Evolutionary conservation across 2,329 filamentous ascomycete species (phyloP).

Genomic region (Hypoxylon sp.): DNA sequence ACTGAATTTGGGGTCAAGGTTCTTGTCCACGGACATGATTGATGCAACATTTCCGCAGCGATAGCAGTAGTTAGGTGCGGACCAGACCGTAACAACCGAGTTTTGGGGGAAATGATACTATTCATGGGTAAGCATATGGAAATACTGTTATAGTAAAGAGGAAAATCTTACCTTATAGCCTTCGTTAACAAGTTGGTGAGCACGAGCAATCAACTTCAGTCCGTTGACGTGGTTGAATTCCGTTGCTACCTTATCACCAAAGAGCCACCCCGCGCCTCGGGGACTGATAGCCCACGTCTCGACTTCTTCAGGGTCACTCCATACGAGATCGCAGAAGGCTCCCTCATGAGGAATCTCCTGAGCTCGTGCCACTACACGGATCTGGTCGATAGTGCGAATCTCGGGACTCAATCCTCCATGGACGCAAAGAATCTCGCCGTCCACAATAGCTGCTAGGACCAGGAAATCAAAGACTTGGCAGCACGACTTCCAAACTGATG

Average conservation of each 20-base stretch:
- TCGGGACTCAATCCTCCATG: slow-evolving; percentile 91
- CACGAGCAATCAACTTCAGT: slow-evolving; percentile 93
- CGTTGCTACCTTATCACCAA: slow-evolving; percentile 96
- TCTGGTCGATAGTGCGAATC: slow-evolving; percentile 98
- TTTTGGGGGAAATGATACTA: slow-evolving; percentile 95
- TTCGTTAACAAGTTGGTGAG: slow-evolving; percentile 98
- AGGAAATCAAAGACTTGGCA: slow-evolving; percentile 99
- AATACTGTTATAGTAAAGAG: slow-evolving; percentile 58
- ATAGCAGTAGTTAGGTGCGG: slow-evolving; percentile 95
- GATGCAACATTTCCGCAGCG: slow-evolving; percentile 96
- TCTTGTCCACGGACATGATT: slow-evolving; percentile 91
- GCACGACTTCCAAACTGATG: slow-evolving; percentile 99
- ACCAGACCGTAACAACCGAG: slow-evolving; percentile 98
- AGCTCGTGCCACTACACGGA: slow-evolving; percentile 97
- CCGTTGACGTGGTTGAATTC: slow-evolving; percentile 98
- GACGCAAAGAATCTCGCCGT: slow-evolving; percentile 98
- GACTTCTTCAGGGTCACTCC: slow-evolving; percentile 97
- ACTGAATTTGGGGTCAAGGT: slow-evolving; percentile 90
- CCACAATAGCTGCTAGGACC: slow-evolving; percentile 95
- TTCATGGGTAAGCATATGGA: slow-evolving; percentile 49
- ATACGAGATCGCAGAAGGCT: slow-evolving; percentile 97
- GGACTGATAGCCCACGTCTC: slow-evolving; percentile 97
- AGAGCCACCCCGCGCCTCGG: slow-evolving; percentile 96
- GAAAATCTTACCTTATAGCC: slow-evolving; percentile 88
- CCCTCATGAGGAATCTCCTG: slow-evolving; percentile 99